Evolutionary conservation across 768 basidiomycete genomes (phyloP).

Genomic region (Phylloporus arenicola): DNA sequence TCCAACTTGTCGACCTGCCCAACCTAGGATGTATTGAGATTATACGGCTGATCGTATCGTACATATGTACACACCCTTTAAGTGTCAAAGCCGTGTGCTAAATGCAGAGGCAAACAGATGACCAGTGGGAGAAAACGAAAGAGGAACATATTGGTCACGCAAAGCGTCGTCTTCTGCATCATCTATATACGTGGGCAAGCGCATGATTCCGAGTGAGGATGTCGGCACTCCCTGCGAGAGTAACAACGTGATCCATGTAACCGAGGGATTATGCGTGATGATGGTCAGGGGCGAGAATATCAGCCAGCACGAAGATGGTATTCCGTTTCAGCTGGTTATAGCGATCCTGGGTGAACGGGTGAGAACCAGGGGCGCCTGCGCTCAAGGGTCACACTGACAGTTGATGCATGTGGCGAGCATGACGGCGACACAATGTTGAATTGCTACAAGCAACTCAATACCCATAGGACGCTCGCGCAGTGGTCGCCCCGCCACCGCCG

Average conservation of each 20-base stretch:
- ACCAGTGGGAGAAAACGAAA: conserved; percentile 14
- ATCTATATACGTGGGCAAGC: conserved; percentile 17
- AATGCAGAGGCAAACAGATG: conserved; percentile 14
- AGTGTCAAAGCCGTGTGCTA: conserved; percentile 8
- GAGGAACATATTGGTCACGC: conserved; percentile 16
- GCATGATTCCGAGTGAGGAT: background rate
- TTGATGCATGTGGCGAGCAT: conserved; percentile 3
- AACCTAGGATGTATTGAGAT: conserved; percentile 16
- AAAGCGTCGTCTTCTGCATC: conserved; percentile 14
- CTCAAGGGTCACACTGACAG: conserved; percentile 13
- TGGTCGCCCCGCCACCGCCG: conserved; percentile 25
- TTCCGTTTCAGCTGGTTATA: conserved; percentile 15
- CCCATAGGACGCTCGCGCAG: conserved; percentile 36
- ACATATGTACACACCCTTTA: conserved; percentile 24
- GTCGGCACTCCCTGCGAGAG: conserved; percentile 1
- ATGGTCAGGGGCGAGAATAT: conserved; percentile 13
- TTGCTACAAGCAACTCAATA: conserved; percentile 25
- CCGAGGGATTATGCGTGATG: conserved; percentile 10
- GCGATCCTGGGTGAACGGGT: conserved; percentile 10
- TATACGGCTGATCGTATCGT: conserved; percentile 24
- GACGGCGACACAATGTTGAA: background rate
- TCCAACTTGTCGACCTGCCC: background rate
- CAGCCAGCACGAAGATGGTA: conserved; percentile 14
- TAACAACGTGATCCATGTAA: conserved; percentile 8
- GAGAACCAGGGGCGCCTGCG: background rate